phyloP scores from a whole-genome alignment of 1,284 basidiomycete species.

The Cutaneotrichosporon sp. region DNA sequence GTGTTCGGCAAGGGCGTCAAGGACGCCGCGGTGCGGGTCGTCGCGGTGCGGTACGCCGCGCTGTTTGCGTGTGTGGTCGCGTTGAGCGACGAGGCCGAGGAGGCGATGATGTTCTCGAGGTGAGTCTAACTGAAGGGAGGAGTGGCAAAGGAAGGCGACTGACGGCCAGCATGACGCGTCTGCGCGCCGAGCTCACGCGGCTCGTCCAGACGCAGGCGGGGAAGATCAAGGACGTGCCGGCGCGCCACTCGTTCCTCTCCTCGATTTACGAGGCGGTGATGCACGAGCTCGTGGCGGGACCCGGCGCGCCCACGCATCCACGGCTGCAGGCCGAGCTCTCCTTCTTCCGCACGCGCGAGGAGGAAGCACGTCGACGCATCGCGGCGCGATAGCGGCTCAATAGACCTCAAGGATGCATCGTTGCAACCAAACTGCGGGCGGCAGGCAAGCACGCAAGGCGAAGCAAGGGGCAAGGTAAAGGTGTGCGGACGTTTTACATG shows the following conservation, averaged over 20 bases:
- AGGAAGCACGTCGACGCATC: constrained; percentile 59
- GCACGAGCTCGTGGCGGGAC: constrained; percentile 66
- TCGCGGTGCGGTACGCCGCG: constrained; percentile 68
- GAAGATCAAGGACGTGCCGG: constrained; percentile 60
- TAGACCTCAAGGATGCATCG: constrained; percentile 1
- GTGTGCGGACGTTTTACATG: constrained; percentile 1
- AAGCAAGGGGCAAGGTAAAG: neutral
- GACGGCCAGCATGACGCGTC: constrained; percentile 69
- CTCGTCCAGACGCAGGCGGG: constrained; percentile 72
- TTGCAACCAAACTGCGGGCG: no score
- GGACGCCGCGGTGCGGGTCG: constrained; percentile 64
- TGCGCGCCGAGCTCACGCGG: constrained; percentile 79
- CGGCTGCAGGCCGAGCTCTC: constrained; percentile 62
- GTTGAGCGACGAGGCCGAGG: constrained; percentile 77
- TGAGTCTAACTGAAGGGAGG: no score
- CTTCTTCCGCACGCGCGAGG: constrained; percentile 63
- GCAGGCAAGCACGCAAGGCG: neutral
- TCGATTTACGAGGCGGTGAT: constrained; percentile 74
- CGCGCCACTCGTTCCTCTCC: constrained; percentile 69
- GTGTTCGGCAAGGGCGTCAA: constrained; percentile 65
- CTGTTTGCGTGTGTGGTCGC: constrained; percentile 78
- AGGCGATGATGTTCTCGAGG: constrained; percentile 94
- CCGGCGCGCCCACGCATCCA: constrained; percentile 59
- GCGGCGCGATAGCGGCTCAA: constrained; percentile 3
- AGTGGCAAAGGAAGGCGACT: neutral